Conservation (phyloP, 805 yeast species). For the Nakazawaea ernobii region DNA sequence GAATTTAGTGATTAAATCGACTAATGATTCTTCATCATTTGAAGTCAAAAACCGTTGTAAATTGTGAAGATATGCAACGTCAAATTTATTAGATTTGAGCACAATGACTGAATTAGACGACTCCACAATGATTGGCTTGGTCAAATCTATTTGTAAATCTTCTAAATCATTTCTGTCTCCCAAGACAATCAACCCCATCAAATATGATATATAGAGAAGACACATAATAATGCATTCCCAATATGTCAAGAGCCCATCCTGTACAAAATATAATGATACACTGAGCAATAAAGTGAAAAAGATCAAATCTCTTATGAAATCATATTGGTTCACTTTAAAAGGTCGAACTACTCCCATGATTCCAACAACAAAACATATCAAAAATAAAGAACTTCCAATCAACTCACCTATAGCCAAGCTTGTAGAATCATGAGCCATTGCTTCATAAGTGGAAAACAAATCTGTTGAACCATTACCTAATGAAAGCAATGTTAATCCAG, state of each 20-base stretch:
- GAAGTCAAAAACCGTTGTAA: background rate
- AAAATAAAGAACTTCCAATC: constrained; percentile 49
- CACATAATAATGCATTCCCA: constrained; percentile 57
- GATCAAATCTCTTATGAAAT: constrained; percentile 55
- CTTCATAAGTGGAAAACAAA: constrained; percentile 75
- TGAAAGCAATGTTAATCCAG: constrained; percentile 85
- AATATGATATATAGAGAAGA: constrained; percentile 51
- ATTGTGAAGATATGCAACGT: background rate
- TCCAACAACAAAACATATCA: constrained; percentile 47
- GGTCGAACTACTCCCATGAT: constrained; percentile 37
- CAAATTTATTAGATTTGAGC: background rate
- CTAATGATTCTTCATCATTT: background rate
- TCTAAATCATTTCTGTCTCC: constrained; percentile 22
- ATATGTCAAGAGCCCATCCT: constrained; percentile 48
- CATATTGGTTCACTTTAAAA: constrained; percentile 42
- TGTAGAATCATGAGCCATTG: constrained; percentile 66
- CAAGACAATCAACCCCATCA: constrained; percentile 35
- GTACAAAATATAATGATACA: constrained; percentile 44
- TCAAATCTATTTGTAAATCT: constrained; percentile 1
- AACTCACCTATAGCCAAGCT: constrained; percentile 47
- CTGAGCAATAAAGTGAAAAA: constrained; percentile 49
- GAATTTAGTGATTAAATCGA: background rate
- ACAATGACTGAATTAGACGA: background rate
- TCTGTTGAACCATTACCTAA: constrained; percentile 94
- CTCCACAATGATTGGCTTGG: constrained; percentile 6